Percentiles rank a stretch among this genome's conserved stretches.
Evolutionary conservation across 83 land plant genomes (phyloP).

Genomic region (Thuja plicata): DNA sequence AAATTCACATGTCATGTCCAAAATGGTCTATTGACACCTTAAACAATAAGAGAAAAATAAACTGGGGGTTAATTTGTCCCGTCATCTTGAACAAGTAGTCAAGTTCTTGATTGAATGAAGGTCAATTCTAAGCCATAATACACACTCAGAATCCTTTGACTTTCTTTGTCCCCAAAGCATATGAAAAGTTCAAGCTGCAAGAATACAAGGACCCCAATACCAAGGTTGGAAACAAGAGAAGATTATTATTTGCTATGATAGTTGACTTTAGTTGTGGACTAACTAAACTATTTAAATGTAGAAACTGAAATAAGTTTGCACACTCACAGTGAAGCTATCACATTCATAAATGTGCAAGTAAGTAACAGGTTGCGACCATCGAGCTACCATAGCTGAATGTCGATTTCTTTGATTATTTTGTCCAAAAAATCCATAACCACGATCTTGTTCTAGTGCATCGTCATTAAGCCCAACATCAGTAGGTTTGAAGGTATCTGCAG

Average conservation of each 20-base stretch:
- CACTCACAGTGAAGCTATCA: conserved; percentile 71
- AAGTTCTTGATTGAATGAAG: not conserved
- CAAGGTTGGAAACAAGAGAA: not conserved
- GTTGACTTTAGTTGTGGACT: not conserved
- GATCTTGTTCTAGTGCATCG: conserved; percentile 55
- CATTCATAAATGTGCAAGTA: conserved; percentile 77
- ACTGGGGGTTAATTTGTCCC: not conserved
- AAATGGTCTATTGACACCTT: not conserved
- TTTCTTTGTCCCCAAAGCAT: not conserved
- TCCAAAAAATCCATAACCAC: conserved; percentile 86
- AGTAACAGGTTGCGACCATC: conserved; percentile 89
- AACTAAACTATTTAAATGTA: not conserved
- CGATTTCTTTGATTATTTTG: conserved; percentile 28
- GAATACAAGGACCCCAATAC: not conserved
- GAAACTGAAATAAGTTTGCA: not conserved
- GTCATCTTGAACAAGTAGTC: not conserved
- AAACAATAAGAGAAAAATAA: not conserved
- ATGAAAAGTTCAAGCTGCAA: not conserved
- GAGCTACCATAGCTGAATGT: conserved; percentile 40
- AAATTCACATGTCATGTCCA: not conserved
- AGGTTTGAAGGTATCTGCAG: conserved; percentile 68
- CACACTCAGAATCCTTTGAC: not conserved
- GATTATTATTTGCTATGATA: not conserved
- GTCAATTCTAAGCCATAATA: not conserved
- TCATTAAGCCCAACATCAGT: conserved; percentile 79